Evolutionary conservation across 345 rosid species (phyloP), one percentile per base, ranked within the genome.

Genomic region (Acer saccharum): DNA sequence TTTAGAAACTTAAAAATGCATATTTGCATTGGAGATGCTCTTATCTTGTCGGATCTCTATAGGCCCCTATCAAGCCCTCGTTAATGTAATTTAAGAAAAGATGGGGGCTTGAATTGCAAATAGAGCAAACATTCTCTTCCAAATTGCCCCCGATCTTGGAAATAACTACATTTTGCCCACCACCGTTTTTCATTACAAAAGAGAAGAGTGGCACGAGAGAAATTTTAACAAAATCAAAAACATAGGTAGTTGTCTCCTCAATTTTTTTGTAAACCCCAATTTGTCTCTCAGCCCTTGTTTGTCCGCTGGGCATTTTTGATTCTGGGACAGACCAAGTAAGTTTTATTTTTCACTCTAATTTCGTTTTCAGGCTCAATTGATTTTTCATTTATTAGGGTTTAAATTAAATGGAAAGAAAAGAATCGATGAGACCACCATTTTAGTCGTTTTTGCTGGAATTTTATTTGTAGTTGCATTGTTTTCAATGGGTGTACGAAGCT

Each of bases 311-410:
- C 65, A 46, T 6, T 57, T 27, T 63, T 29, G 68, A 21, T 62
- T 44, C 58, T 62, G 21, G 5, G 17, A 29, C n/a, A 50, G 39
- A 12, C 21, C 70, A 65, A 23, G 77, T 74, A 74, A 74, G 77
- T 65, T 29, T 27, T 50, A 3, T 7, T 46, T 14, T 16, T 7
- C 18, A 60, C 57, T 64, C 39, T 18, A 54, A 5, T 21, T 7
- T 44, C 18, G 9, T 29, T 29, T 62, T 29, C 17, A n/a, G 44
- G 43, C 52, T 63, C 54, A 50, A 46, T 74, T 18, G 70, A n/a
- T 46, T 65, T 14, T 27, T 6, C 16, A 46, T 62, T 21, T 29
- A 1, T 10, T 29, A 12, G 23, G 46, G 27, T 32, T 12, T 18
- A 48, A 32, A 60, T 60, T 7, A 16, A 21, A 20, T 60, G 27